These are phyloP conservation scores for Angomonas ambiguus DNA, from an alignment of 208 protist genomes.

Conservation along the genomic window DNA sequence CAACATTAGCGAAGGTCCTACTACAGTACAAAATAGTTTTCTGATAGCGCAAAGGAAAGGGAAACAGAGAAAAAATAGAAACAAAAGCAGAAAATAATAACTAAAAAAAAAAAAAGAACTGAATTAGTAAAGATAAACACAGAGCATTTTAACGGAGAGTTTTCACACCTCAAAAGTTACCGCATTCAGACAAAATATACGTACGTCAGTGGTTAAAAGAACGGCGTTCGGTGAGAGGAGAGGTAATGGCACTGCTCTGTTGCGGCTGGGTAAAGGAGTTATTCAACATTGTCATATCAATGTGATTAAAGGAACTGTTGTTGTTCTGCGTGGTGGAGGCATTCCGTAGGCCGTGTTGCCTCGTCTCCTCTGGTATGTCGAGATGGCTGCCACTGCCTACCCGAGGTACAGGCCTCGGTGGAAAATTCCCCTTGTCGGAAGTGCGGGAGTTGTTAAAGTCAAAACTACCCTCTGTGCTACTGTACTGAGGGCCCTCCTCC, in stretches of 20 bases:
- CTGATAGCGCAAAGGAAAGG: constrained; percentile 7
- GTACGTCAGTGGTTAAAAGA: background rate
- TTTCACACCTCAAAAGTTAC: no score
- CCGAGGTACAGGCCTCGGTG: background rate
- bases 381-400: background rate
- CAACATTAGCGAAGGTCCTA: no score
- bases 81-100: constrained; percentile 11
- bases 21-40: constrained; percentile 4
- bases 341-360: background rate
- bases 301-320: constrained; percentile 6
- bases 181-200: no score
- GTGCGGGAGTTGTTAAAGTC: background rate
- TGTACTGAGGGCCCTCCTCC: background rate
- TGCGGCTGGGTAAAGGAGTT: background rate
- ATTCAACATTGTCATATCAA: constrained; percentile 11
- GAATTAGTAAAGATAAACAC: no score
- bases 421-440: background rate
- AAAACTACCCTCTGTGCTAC: background rate
- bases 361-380: background rate
- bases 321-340: background rate
- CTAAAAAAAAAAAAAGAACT: background rate
- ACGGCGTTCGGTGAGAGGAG: background rate
- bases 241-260: background rate
- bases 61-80: constrained; percentile 9
- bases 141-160: no score